phyloP scores from a whole-genome alignment of 345 rosid genomes.

The Pugionium dolabratum region DNA sequence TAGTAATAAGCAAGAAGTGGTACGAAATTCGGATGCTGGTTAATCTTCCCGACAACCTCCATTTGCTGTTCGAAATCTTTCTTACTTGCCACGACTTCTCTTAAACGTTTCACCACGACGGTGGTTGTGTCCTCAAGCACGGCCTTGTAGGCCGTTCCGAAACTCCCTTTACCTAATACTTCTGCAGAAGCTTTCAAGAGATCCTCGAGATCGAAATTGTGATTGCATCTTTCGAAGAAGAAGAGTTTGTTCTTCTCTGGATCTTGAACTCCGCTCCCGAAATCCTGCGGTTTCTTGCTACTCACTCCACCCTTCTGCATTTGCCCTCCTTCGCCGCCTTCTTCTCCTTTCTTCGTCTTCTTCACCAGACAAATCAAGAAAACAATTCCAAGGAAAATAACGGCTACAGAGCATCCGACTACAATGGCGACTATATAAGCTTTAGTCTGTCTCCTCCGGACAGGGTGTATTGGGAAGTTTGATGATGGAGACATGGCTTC shows the following conservation, averaged over 20 bases:
- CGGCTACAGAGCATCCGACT: slow-evolving; percentile 47
- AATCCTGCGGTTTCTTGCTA: slow-evolving; percentile 57
- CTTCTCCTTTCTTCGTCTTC: slow-evolving; percentile 36
- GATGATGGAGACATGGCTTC: slow-evolving; percentile 40
- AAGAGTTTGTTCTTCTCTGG: slow-evolving; percentile 80
- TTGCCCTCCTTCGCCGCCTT: slow-evolving; percentile 37
- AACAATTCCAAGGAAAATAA: slow-evolving; percentile 44
- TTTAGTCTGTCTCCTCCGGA: slow-evolving; percentile 41
- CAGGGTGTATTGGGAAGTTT: slow-evolving; percentile 36
- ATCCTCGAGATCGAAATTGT: slow-evolving; percentile 76
- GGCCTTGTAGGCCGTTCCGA: slow-evolving; percentile 80
- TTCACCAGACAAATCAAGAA: slow-evolving; percentile 48
- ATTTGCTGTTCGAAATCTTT: slow-evolving; percentile 82
- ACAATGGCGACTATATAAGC: slow-evolving; percentile 53
- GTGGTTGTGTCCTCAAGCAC: slow-evolving; percentile 74
- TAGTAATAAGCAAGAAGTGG: slow-evolving; percentile 69
- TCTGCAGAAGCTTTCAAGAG: slow-evolving; percentile 86
- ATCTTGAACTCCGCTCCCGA: slow-evolving; percentile 87
- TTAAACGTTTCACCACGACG: slow-evolving; percentile 76
- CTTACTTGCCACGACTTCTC: slow-evolving; percentile 70
- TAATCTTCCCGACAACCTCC: slow-evolving; percentile 60
- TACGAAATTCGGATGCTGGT: slow-evolving; percentile 58
- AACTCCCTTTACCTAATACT: slow-evolving; percentile 87
- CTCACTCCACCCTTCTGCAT: slow-evolving; percentile 44
- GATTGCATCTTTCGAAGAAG: slow-evolving; percentile 68